Base-by-base conservation (phyloP, 1,284 basidiomycete genomes). In the Schizopora paradoxa region DNA sequence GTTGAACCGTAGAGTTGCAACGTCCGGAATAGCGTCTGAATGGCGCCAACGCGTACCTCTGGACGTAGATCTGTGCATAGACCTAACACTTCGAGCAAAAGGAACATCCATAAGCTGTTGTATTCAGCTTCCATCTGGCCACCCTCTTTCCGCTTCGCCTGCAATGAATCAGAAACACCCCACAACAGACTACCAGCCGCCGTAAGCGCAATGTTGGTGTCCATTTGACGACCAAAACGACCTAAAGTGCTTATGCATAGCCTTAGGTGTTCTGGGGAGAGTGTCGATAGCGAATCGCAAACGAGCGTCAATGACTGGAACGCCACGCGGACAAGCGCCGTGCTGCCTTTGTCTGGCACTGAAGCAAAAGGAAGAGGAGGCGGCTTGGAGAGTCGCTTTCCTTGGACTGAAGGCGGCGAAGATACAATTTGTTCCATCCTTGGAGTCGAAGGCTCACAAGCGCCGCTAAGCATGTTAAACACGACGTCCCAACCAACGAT, bases 181-280 rank as follows among this genome's bases (percentile, higher is more conserved):
- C 92, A 96, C 5, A 96, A 69, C 2, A 95, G 67, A 49, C 85
- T 87, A 34, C 91, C 91, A 2, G 91, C 88, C 0, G 91, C 91
- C 0, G 93, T 95, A 37, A 99, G 70, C 1, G 94, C 89, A 43
- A 98, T 95, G 58, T 98, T 98, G 40, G 95, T 93, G 56, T 99
- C 95, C 6, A 79, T 74, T 58, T 98, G 95, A 19, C 83, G 76
- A 21, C 93, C 91, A 62, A 96, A 99, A 49, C 86, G 82, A 3
- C 91, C 89, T 1, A 99, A 73, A 8, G 91, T 93, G 46, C 74
- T 78, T 64, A 98, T 95, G 58, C 94, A 97, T 7, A 87, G 73
- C 5, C 82, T 80, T 27, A 98, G 78, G 55, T 95, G 85, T 23
- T 83, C 77, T 0, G 82, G 76, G 2, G 86, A 85, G 13, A 99